Base-by-base conservation (phyloP, 108 stramenopile genomes). In the Skeletonema tropicum region DNA sequence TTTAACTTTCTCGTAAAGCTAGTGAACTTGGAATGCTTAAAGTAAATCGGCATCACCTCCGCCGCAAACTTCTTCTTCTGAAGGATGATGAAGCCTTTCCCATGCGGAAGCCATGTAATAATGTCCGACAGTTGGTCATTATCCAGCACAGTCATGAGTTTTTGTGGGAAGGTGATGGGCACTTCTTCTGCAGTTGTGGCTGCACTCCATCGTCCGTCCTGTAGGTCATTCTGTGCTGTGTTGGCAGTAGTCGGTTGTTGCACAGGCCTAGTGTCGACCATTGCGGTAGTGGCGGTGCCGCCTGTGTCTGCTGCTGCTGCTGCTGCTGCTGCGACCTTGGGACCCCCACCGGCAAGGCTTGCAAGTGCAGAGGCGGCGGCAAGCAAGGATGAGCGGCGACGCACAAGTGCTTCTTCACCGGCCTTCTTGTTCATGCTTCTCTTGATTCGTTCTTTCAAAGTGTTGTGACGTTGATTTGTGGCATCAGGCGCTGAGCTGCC, bases 81-180 rank as follows among this genome's bases (percentile, higher is more conserved):
- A 11, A 62, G 66, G 32, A 91, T 86, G 15, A 87, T 79, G 72
- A 87, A 91, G 5, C 84, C 88, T 25, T 71, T 79, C 8, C 90
- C 90, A 52, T 87, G 80, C 2, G 86, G 86, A 8, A 91, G 80
- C 90, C 90, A 91, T 13, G 82, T 57, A 15, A 91, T 73, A 8
- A 88, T 87, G 63, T 89, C 85, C 10, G 82, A 73, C 7, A 79
- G 10, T 19, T 80, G 69, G 36, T 67, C 67, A 39, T 83, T 84
- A 25, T 79, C 80, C 5, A 91, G 74, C 14, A 89, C 75, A 19
- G 83, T 71, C 86, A 90, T 87, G 10, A 90, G 66, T 86, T 66
- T 73, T 66, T 73, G 71, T 0, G 71, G 71, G 25, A 73, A 73
- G 8, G 71, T 73, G 31, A 63, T 2, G n/a, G 69, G 69, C 0